Percentiles rank a stretch among this genome's conserved stretches.
Conservation (phyloP, 495 filamentous ascomycete species). For the Xylaria venustula region DNA sequence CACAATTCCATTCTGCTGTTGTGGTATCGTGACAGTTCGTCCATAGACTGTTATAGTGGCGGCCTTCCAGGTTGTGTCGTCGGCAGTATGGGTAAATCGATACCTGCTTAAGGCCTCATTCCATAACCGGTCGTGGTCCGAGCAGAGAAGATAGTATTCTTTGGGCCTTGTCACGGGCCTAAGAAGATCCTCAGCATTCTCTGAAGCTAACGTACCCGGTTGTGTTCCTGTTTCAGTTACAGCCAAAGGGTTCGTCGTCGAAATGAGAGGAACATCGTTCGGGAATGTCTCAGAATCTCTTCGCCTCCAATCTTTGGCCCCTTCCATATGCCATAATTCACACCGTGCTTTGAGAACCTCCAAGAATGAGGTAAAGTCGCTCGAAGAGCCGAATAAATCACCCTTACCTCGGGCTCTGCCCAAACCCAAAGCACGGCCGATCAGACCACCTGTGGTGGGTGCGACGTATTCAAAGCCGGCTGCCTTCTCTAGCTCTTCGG, state of each 20-base stretch:
- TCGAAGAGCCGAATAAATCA: slow-evolving; percentile 49
- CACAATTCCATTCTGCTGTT: slow-evolving; percentile 45
- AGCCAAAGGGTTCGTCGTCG: not conserved
- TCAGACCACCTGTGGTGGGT: slow-evolving; percentile 47
- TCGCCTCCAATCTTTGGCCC: slow-evolving; percentile 63
- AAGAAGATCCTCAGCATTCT: slow-evolving; percentile 10
- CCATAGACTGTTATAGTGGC: slow-evolving; percentile 57
- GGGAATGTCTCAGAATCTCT: slow-evolving; percentile 33
- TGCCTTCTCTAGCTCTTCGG: slow-evolving; percentile 68
- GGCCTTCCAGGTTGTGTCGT: slow-evolving; percentile 43
- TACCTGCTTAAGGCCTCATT: not conserved
- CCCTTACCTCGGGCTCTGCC: slow-evolving; percentile 26
- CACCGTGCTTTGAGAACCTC: slow-evolving; percentile 66
- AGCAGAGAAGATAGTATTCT: slow-evolving; percentile 5
- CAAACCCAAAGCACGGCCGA: slow-evolving; percentile 44
- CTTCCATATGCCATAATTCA: slow-evolving; percentile 72
- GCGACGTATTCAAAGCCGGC: slow-evolving; percentile 57
- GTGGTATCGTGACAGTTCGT: slow-evolving; percentile 53
- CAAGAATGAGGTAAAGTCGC: slow-evolving; percentile 66
- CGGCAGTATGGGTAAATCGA: slow-evolving; percentile 6
- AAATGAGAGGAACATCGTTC: not conserved
- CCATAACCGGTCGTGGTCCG: slow-evolving; percentile 19
- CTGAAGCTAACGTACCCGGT: not conserved
- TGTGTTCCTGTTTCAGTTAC: not conserved
- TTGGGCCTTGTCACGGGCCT: not conserved